Evolutionary conservation across 1,139 yeast species (phyloP).

Genomic region (Pneumocystis oryctolagi): DNA sequence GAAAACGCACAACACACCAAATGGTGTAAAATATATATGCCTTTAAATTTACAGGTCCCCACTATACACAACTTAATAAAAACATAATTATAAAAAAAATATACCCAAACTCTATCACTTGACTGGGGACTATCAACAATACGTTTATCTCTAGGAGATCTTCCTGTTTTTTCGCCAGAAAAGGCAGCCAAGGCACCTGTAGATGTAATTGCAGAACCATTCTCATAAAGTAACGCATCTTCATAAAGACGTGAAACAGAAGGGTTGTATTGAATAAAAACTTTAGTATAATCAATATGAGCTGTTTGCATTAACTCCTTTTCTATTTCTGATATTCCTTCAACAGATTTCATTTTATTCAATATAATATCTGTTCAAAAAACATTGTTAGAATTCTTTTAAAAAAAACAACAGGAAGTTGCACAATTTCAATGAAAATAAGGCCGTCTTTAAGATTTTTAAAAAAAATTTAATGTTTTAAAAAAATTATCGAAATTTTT

Average conservation of each 20-base stretch:
- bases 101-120: conserved; percentile 58
- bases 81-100: background rate
- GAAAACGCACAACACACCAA: background rate
- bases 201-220: conserved; percentile 81
- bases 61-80: conserved; percentile 20
- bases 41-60: conserved; percentile 96
- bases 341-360: background rate
- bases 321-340: conserved; percentile 4
- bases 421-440: too few relatives aligned
- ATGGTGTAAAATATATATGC: background rate
- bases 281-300: conserved; percentile 29
- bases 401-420: too few relatives aligned
- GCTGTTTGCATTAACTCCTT: conserved; percentile 21
- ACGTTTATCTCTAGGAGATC: conserved; percentile 97
- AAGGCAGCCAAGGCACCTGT: conserved; percentile 93
- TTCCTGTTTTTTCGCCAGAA: conserved; percentile 92
- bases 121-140: conserved; percentile 90
- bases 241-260: conserved; percentile 88
- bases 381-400: too few relatives aligned
- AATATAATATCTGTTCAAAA: too few relatives aligned
- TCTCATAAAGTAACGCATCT: conserved; percentile 73
- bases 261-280: conserved; percentile 62
- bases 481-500: too few relatives aligned
- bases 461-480: too few relatives aligned
- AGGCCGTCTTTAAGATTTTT: too few relatives aligned